Conservation (phyloP, 495 filamentous ascomycete species). For the Acidomyces sp. region DNA sequence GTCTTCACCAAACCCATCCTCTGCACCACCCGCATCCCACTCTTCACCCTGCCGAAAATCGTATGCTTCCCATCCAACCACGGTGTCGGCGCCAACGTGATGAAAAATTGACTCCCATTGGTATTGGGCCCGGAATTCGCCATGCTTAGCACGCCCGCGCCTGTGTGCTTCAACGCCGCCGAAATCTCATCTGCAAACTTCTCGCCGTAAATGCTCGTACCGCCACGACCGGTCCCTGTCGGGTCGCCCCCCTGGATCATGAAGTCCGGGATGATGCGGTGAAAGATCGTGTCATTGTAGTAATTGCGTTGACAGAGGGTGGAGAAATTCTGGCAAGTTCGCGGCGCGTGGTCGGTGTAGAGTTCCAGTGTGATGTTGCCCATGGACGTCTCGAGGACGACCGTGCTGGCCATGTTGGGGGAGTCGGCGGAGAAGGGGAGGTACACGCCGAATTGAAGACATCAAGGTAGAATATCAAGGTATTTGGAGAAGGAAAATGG, state of each 20-base stretch:
- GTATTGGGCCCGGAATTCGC: constrained; percentile 90
- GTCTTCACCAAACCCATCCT: constrained; percentile 88
- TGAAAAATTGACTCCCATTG: constrained; percentile 79
- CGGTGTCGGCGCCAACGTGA: constrained; percentile 87
- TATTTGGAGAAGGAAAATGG: not conserved
- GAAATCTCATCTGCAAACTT: constrained; percentile 92
- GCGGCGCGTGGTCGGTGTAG: constrained; percentile 68
- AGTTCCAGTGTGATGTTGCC: constrained; percentile 79
- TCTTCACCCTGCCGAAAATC: constrained; percentile 88
- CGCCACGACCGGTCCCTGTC: constrained; percentile 88
- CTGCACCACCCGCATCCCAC: constrained; percentile 68
- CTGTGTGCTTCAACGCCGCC: constrained; percentile 70
- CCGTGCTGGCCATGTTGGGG: constrained; percentile 41
- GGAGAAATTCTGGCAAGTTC: constrained; percentile 81
- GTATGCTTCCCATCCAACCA: constrained; percentile 98
- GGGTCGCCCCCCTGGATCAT: constrained; percentile 97
- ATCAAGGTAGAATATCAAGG: no score
- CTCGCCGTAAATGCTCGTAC: constrained; percentile 79
- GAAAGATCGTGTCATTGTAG: constrained; percentile 76
- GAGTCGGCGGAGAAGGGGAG: not conserved
- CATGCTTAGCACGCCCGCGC: constrained; percentile 88
- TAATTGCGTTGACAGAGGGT: constrained; percentile 68
- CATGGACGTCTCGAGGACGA: constrained; percentile 72
- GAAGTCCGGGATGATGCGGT: constrained; percentile 90
- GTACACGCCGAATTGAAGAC: no score